A percentile compares a stretch with the other conserved stretches of the same genome.
phyloP scores from a whole-genome alignment of 306 rosid genomes.

The Vigna radiata region DNA sequence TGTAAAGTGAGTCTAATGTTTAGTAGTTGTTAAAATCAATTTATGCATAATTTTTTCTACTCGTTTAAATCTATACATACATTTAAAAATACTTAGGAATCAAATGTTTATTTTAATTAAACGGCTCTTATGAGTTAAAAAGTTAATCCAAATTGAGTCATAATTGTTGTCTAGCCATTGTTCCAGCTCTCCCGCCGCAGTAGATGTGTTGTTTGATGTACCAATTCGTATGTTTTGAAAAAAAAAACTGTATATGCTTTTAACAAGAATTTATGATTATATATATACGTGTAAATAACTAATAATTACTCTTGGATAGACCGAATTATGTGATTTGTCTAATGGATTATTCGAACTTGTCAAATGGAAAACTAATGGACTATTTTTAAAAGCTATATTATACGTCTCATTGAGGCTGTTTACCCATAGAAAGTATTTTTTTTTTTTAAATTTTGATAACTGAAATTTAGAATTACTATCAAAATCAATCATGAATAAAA shows the following conservation, averaged over 20 bases:
- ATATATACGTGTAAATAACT: not conserved
- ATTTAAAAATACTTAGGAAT: not conserved
- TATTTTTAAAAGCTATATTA: not conserved
- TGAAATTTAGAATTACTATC: not conserved
- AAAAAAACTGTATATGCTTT: not conserved
- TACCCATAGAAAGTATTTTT: not conserved
- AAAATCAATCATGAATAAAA: not conserved
- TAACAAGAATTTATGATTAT: not conserved
- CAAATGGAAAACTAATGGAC: not conserved
- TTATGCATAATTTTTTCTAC: not conserved
- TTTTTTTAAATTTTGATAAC: not conserved
- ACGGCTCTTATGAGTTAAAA: not conserved
- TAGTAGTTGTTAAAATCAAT: not conserved
- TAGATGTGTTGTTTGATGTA: not conserved
- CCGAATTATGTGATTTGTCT: not conserved
- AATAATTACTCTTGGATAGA: not conserved
- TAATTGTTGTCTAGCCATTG: conserved; percentile 23
- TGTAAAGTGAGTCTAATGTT: not conserved
- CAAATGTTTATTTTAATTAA: not conserved
- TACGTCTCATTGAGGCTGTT: not conserved
- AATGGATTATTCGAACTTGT: not conserved
- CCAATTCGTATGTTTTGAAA: conserved; percentile 5
- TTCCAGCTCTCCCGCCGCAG: not conserved
- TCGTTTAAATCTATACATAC: not conserved
- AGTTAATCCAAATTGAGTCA: not conserved